Evolutionary conservation across 2,329 filamentous ascomycete genomes (phyloP), one percentile per base, ranked within the genome.

Genomic region (Nemania sp.): DNA sequence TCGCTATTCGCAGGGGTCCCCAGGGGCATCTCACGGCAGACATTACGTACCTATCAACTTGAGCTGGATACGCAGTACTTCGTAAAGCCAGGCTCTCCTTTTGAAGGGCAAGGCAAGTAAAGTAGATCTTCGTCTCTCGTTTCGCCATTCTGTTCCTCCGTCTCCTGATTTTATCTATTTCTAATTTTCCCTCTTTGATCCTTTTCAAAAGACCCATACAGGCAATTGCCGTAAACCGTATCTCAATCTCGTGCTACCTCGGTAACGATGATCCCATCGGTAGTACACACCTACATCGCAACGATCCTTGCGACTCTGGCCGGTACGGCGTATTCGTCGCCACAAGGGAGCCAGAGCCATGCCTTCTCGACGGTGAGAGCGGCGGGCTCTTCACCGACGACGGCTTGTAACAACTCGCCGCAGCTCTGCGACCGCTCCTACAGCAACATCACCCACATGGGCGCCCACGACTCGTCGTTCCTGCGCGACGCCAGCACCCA

Each of bases 381-480:
- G 5, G 42, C 69, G 1, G 54, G 64, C 17, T 59, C 67, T 4
- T 32, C 65, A 7, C 64, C 73, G 57, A 55, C 73, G 66, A 62
- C 78, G 20, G 85, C 87, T 34, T 95, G 91, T 83, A 95, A 95
- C 78, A 94, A 94, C 80, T 92, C 89, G 0, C 89, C 90, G 0
- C 78, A 81, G 45, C 83, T 95, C 42, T 95, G 91, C 79, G 79
- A 77, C 63, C 85, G 85, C 65, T 77, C 84, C 17, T 95, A 95
- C 79, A 87, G 86, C 77, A 86, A 89, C 67, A 84, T 95, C 68
- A 93, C 90, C 2, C 84, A 93, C 73, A 84, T 94, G 70, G 90
- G 90, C 20, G 89, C 89, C 17, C 90, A 93, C 77, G 83, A 92
- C 76, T 87, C 85, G 62, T 81, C 90, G 11, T 93, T 92, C 72